These are phyloP conservation scores for Metschnikowia rubicola DNA, from an alignment of 805 yeast species.

Conservation along the genomic window DNA sequence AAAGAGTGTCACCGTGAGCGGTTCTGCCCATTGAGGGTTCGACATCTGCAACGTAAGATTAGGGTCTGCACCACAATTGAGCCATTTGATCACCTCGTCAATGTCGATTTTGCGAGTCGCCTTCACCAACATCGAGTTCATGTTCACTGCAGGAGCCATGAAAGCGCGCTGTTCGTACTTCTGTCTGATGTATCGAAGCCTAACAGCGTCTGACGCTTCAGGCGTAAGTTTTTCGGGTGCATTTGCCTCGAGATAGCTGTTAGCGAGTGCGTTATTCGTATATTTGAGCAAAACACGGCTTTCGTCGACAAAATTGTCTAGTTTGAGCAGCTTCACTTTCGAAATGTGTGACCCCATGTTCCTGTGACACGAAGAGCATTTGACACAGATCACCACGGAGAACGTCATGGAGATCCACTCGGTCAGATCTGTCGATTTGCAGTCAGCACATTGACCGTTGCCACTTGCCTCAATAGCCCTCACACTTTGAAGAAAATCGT, in stretches of 20 bases:
- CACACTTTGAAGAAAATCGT: conserved; percentile 36
- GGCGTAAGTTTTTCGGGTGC: conserved; percentile 25
- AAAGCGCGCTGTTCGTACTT: conserved; percentile 62
- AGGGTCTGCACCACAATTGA: conserved; percentile 48
- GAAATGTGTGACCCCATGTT: conserved; percentile 80
- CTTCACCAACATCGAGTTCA: conserved; percentile 42
- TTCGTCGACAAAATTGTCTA: conserved; percentile 69
- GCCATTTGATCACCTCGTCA: conserved; percentile 38
- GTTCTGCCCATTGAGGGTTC: conserved; percentile 15
- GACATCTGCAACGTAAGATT: conserved; percentile 38
- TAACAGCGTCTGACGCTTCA: conserved; percentile 38
- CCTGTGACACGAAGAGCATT: conserved; percentile 86
- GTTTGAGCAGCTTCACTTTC: conserved; percentile 71
- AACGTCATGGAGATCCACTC: conserved; percentile 87
- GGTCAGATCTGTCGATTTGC: conserved; percentile 59
- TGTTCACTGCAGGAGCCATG: conserved; percentile 22
- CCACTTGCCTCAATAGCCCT: conserved; percentile 43
- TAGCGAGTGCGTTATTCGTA: conserved; percentile 53
- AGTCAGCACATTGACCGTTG: conserved; percentile 74
- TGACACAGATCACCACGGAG: conserved; percentile 70
- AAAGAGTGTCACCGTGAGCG: conserved; percentile 26
- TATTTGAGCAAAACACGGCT: conserved; percentile 48
- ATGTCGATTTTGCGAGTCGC: conserved; percentile 51
- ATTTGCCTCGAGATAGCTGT: conserved; percentile 57
- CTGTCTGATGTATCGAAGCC: conserved; percentile 57